Evolutionary conservation across 2,329 filamentous ascomycete genomes (phyloP).

Genomic region (Xylaria sp.): DNA sequence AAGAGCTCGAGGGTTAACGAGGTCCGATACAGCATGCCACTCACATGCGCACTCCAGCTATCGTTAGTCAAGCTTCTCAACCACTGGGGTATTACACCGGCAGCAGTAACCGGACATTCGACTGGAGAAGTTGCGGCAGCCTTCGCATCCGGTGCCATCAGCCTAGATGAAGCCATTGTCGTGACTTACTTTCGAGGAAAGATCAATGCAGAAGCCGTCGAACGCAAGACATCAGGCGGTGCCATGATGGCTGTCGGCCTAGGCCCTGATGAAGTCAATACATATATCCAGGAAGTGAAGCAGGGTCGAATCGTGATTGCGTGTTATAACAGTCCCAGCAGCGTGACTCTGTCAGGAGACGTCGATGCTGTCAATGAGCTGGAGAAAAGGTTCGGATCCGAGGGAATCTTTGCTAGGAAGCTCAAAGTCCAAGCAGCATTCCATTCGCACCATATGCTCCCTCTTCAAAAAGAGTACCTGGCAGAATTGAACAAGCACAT

Average conservation of each 20-base stretch:
- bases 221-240: conserved; percentile 12
- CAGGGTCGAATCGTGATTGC: conserved; percentile 15
- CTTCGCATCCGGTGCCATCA: conserved; percentile 51
- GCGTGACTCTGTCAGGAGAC: conserved; percentile 39
- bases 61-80: conserved; percentile 37
- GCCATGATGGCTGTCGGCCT: conserved; percentile 39
- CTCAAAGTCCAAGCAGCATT: conserved; percentile 37
- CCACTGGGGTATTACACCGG: conserved; percentile 39
- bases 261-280: conserved; percentile 13
- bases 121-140: conserved; percentile 56
- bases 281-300: conserved; percentile 30
- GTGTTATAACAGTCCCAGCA: conserved; percentile 40
- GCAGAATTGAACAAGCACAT: conserved; percentile 5
- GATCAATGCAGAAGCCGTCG: conserved; percentile 14
- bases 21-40: conserved; percentile 34
- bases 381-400: conserved; percentile 1
- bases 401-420: conserved; percentile 34
- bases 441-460: conserved; percentile 35
- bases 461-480: conserved; percentile 29
- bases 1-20: conserved; percentile 29
- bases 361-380: conserved; percentile 26
- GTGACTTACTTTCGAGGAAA: conserved; percentile 40
- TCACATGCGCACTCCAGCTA: conserved; percentile 41
- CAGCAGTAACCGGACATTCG: conserved; percentile 46
- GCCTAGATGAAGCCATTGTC: conserved; percentile 33